Evolutionary conservation across 495 filamentous ascomycete genomes (phyloP).

Genomic region (Polyplosphaeria fusca): DNA sequence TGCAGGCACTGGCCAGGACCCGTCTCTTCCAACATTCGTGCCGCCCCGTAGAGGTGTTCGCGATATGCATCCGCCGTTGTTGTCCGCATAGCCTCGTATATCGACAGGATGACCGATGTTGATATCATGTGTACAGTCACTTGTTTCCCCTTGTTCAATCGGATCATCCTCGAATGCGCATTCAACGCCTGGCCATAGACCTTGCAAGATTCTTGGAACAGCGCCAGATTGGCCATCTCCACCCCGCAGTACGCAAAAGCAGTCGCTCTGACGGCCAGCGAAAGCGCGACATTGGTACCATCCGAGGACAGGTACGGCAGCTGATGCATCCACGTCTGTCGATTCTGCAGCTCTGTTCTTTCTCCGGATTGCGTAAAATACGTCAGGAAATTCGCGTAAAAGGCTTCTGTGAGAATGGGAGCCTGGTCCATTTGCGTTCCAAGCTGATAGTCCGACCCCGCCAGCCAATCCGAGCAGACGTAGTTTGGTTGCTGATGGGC

Average conservation of each 20-base stretch:
- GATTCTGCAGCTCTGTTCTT: background rate
- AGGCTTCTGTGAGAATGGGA: slow-evolving; percentile 2
- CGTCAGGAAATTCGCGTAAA: slow-evolving; percentile 12
- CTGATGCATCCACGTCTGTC: slow-evolving; percentile 11
- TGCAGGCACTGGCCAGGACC: slow-evolving; percentile 10
- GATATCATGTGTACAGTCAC: slow-evolving; percentile 20
- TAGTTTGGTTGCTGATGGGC: background rate
- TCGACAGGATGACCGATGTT: slow-evolving; percentile 6
- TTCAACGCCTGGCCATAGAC: slow-evolving; percentile 15
- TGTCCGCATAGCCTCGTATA: slow-evolving; percentile 15
- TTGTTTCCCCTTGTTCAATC: background rate
- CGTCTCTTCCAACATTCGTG: slow-evolving; percentile 17
- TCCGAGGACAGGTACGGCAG: slow-evolving; percentile 5
- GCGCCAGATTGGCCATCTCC: slow-evolving; percentile 1
- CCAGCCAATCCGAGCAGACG: background rate
- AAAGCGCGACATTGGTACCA: slow-evolving; percentile 9
- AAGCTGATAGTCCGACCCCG: too few relatives aligned
- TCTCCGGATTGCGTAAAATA: slow-evolving; percentile 17
- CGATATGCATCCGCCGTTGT: slow-evolving; percentile 15
- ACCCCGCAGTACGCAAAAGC: slow-evolving; percentile 5
- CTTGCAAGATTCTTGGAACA: slow-evolving; percentile 6
- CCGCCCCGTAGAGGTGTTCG: slow-evolving; percentile 18
- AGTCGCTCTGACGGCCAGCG: slow-evolving; percentile 1
- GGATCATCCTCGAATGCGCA: slow-evolving; percentile 1
- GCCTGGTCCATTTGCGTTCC: background rate